A percentile compares a stretch with the other conserved stretches of the same genome.
Conservation (phyloP, 1,139 yeast species). For the Debaryomycetaceae sp. region DNA sequence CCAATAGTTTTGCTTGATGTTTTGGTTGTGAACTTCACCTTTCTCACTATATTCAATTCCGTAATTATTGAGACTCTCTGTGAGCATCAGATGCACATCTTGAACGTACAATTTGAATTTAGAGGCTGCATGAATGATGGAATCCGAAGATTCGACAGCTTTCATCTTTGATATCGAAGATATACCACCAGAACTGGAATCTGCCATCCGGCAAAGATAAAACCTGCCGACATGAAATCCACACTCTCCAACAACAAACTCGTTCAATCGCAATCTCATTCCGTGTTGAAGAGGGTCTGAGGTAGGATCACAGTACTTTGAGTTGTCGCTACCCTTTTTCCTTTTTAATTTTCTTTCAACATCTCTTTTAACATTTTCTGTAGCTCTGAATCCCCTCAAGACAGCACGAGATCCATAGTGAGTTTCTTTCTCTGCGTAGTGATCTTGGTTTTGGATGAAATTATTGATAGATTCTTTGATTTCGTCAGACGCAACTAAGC, state of each 20-base stretch:
- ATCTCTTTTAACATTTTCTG: slow-evolving; percentile 29
- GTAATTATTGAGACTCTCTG: slow-evolving; percentile 21
- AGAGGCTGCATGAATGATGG: slow-evolving; percentile 23
- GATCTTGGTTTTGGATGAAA: slow-evolving; percentile 33
- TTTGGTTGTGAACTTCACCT: slow-evolving; percentile 21
- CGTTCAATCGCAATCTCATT: slow-evolving; percentile 37
- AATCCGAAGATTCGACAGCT: background rate
- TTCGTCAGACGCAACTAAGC: slow-evolving; percentile 39
- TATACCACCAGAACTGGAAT: slow-evolving; percentile 38
- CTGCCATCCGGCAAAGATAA: slow-evolving; percentile 42
- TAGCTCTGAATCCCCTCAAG: slow-evolving; percentile 34
- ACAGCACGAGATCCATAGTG: slow-evolving; percentile 39
- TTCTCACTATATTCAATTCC: slow-evolving; percentile 36
- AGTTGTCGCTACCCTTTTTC: slow-evolving; percentile 24
- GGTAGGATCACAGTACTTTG: slow-evolving; percentile 40
- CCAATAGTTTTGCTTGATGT: slow-evolving; percentile 23
- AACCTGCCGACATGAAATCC: slow-evolving; percentile 48
- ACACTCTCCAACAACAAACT: slow-evolving; percentile 44
- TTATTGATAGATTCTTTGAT: slow-evolving; percentile 36
- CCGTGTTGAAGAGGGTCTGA: slow-evolving; percentile 40
- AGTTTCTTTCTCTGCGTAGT: slow-evolving; percentile 46
- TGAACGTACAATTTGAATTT: slow-evolving; percentile 50
- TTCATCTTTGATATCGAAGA: slow-evolving; percentile 34
- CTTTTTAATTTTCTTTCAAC: slow-evolving; percentile 31
- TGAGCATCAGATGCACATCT: slow-evolving; percentile 39